These are phyloP conservation scores for Cornus florida DNA, from an alignment of 148 eudicot species.

Conservation along the genomic window DNA sequence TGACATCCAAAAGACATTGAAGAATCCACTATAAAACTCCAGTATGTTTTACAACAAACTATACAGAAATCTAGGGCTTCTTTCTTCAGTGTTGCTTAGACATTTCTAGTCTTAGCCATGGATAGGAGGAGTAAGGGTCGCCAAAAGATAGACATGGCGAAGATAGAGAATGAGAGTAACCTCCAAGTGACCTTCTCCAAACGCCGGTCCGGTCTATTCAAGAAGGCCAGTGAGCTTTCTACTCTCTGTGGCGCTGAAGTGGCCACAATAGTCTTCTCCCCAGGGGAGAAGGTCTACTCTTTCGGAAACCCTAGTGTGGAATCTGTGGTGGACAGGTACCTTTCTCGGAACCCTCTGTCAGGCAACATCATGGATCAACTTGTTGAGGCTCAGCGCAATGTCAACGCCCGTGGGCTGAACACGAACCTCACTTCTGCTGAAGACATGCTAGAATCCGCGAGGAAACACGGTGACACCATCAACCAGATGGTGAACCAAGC, in stretches of 20 bases:
- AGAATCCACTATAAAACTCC: not conserved
- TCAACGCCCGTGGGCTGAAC: constrained; percentile 7
- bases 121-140: constrained; percentile 27
- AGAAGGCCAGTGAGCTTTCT: constrained; percentile 40
- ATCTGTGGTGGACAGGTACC: constrained; percentile 12
- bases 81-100: not conserved
- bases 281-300: constrained; percentile 15
- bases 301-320: constrained; percentile 33
- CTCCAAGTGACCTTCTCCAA: constrained; percentile 37
- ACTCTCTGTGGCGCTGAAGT: constrained; percentile 31
- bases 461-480: constrained; percentile 5
- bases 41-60: not conserved
- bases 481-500: not conserved
- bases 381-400: constrained; percentile 9
- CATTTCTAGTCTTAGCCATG: not conserved
- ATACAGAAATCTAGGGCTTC: not conserved
- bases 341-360: not conserved
- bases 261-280: constrained; percentile 28
- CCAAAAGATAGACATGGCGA: constrained; percentile 18
- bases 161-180: constrained; percentile 18
- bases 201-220: constrained; percentile 29
- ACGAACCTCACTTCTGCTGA: not conserved
- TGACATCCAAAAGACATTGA: not conserved
- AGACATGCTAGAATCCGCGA: constrained; percentile 6
- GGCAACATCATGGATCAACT: not conserved